Evolutionary conservation across 768 basidiomycete genomes (phyloP).

Genomic region (Rhodotorula taiwanensis): DNA sequence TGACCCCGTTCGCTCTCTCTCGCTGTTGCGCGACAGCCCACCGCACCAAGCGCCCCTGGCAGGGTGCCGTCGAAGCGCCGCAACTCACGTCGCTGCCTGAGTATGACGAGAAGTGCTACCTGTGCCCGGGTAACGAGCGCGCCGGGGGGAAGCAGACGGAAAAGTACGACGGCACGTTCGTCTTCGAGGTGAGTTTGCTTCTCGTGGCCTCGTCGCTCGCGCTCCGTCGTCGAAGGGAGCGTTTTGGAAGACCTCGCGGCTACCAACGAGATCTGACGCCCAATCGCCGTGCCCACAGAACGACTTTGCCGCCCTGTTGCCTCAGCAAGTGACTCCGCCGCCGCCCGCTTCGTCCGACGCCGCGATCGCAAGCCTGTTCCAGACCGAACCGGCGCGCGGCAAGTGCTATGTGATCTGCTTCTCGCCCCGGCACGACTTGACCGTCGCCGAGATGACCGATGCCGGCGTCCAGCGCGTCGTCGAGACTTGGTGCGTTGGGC

Average conservation of each 20-base stretch:
- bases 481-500: conserved; percentile 61
- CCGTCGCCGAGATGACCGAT: conserved; percentile 60
- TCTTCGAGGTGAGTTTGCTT: conserved; percentile 43
- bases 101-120: conserved; percentile 56
- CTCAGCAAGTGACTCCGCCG: conserved; percentile 23
- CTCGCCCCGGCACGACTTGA: conserved; percentile 76
- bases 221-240: not conserved
- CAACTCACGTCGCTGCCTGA: conserved; percentile 46
- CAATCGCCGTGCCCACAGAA: too few relatives aligned
- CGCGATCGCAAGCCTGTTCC: conserved; percentile 38
- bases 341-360: conserved; percentile 1
- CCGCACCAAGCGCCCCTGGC: conserved; percentile 83
- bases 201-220: not conserved
- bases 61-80: conserved; percentile 71
- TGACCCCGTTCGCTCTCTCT: not conserved
- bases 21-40: conserved; percentile 51
- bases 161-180: conserved; percentile 58
- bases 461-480: conserved; percentile 61
- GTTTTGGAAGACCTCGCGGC: too few relatives aligned
- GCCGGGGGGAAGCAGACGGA: conserved; percentile 66
- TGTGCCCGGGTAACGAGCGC: conserved; percentile 77
- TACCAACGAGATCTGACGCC: too few relatives aligned
- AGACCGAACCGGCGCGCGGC: conserved; percentile 63
- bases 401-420: conserved; percentile 84
- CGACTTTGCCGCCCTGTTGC: conserved; percentile 39